These are phyloP conservation scores for Litchi chinensis DNA, from an alignment of 345 rosid genomes.

Conservation along the genomic window DNA sequence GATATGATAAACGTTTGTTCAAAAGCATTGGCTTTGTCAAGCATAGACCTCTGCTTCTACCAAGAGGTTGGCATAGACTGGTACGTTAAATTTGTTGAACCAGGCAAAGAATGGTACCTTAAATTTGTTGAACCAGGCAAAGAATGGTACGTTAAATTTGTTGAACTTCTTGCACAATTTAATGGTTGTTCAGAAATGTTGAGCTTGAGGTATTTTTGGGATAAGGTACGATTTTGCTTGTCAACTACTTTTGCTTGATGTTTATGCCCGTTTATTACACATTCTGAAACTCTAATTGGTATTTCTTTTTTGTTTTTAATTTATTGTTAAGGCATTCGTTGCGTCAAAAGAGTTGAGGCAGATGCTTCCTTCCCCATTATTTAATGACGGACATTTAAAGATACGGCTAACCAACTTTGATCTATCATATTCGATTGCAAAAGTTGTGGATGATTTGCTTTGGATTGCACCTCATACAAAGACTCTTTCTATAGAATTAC, in stretches of 20 bases:
- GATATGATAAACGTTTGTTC: background rate
- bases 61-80: no score
- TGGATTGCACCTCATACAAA: no score
- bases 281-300: no score
- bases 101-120: background rate
- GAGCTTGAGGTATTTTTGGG: background rate
- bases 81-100: no score
- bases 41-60: background rate
- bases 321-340: background rate
- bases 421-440: background rate
- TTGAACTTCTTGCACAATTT: conserved; percentile 5
- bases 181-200: background rate
- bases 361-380: background rate
- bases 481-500: background rate
- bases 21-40: conserved; percentile 8
- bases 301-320: background rate
- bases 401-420: background rate
- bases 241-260: no score
- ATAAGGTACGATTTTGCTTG: background rate
- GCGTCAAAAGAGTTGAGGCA: background rate
- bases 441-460: no score
- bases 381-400: background rate
- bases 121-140: background rate
- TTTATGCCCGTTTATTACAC: no score
- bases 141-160: background rate